Conservation (phyloP, 2,329 filamentous ascomycete species). For the Penicillium sp. region DNA sequence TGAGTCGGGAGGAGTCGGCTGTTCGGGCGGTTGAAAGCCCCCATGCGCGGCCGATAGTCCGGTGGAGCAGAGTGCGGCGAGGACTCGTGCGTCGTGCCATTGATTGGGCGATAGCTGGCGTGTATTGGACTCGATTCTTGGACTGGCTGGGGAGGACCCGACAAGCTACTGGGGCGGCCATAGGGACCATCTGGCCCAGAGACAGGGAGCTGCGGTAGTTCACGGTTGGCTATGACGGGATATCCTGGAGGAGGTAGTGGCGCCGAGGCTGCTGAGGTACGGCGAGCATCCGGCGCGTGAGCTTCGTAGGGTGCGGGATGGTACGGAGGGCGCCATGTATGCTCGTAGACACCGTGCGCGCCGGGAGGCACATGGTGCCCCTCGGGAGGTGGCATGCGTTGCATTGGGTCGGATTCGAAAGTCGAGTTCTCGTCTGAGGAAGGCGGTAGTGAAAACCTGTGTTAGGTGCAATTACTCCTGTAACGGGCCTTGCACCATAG, state of each 20-base stretch:
- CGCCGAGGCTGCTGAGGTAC: conserved; percentile 26
- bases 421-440: conserved; percentile 5
- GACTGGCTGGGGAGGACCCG: conserved; percentile 27
- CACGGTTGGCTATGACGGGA: conserved; percentile 30
- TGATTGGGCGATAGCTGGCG: conserved; percentile 30
- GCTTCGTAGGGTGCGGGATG: conserved; percentile 28
- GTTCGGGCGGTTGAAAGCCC: conserved; percentile 28
- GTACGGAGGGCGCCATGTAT: conserved; percentile 27
- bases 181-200: conserved; percentile 27
- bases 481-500: neutral
- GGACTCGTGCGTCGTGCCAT: conserved; percentile 31
- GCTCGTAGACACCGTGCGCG: conserved; percentile 29
- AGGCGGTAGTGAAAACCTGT: neutral
- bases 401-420: conserved; percentile 21
- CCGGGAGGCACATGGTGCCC: conserved; percentile 25
- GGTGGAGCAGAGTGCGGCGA: conserved; percentile 31
- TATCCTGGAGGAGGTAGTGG: conserved; percentile 28
- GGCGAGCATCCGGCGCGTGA: conserved; percentile 28
- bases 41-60: conserved; percentile 33
- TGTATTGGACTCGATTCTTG: conserved; percentile 26
- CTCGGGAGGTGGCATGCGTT: conserved; percentile 31
- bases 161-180: conserved; percentile 29
- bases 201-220: conserved; percentile 32
- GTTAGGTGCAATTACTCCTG: conserved; percentile 7
- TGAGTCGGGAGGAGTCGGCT: conserved; percentile 28